Evolutionary conservation across 305 asterid genomes (phyloP), one percentile per base, ranked within the genome.

Genomic region (Rubia tinctorum): DNA sequence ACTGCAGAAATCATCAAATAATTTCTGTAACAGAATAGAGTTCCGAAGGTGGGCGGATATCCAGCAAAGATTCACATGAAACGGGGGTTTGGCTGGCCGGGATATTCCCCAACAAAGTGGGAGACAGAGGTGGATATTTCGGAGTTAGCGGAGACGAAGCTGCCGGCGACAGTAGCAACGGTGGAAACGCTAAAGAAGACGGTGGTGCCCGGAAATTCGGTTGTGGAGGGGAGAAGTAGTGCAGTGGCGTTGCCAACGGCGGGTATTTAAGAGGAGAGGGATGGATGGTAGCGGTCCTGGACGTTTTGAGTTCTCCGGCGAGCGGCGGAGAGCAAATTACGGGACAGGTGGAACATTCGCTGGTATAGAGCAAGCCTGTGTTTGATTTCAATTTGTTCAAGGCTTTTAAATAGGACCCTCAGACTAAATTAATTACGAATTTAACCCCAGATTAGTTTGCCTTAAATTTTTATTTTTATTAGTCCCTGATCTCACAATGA

Each of bases 341-440:
- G 4, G 97, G 94, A 79, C 96, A 91, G 10, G 91, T 86, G 1
- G 71, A 69, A 55, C 96, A 89, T 17, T 86, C 85, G 82, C 94
- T 89, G 9, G 79, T 76, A 83, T 94, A 91, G 40, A 84, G 77
- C 45, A 81, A 69, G 69, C 84, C 80, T 12, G n/a, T n/a, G n/a
- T n/a, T n/a, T n/a, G n/a, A n/a, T n/a, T n/a, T n/a, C n/a, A n/a
- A n/a, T n/a, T n/a, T n/a, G n/a, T n/a, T n/a, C n/a, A n/a, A n/a
- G n/a, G n/a, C n/a, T n/a, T n/a, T n/a, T n/a, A n/a, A n/a, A n/a
- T n/a, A n/a, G n/a, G n/a, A n/a, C n/a, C n/a, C n/a, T n/a, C n/a
- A n/a, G n/a, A n/a, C n/a, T n/a, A n/a, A n/a, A n/a, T n/a, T n/a
- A n/a, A n/a, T n/a, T n/a, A n/a, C n/a, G n/a, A n/a, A n/a, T n/a